phyloP scores from a whole-genome alignment of 2,329 filamentous ascomycete species.

The Fusarium anthophilum region DNA sequence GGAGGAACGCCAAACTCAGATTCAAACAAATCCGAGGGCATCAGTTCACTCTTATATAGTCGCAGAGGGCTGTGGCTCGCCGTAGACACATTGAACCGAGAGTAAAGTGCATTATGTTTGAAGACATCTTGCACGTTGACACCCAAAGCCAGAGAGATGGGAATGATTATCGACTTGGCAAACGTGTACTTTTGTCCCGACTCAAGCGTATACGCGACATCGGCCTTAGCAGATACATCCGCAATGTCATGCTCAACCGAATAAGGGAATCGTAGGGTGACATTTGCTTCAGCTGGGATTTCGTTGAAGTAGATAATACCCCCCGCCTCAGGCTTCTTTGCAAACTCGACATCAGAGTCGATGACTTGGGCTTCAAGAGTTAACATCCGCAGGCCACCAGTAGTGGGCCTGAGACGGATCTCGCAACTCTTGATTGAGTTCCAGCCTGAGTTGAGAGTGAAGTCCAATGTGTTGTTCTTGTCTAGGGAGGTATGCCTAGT shows the following conservation, averaged over 20 bases:
- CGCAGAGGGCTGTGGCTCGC: conserved; percentile 78
- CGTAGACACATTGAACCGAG: conserved; percentile 89
- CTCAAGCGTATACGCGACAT: conserved; percentile 76
- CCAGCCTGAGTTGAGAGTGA: conserved; percentile 78
- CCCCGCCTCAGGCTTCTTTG: conserved; percentile 63
- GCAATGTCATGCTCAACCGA: conserved; percentile 80
- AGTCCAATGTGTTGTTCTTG: conserved; percentile 78
- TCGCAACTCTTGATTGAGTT: conserved; percentile 72
- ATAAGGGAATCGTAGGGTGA: conserved; percentile 79
- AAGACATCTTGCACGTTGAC: conserved; percentile 98
- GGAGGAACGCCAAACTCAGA: conserved; percentile 68
- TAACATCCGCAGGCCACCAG: conserved; percentile 71
- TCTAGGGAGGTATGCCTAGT: conserved; percentile 82
- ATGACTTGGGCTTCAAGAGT: conserved; percentile 67
- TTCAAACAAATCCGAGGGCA: conserved; percentile 74
- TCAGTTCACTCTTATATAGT: conserved; percentile 75
- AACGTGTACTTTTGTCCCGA: conserved; percentile 58
- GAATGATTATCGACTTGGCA: conserved; percentile 66
- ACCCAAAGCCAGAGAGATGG: conserved; percentile 82
- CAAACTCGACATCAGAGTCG: conserved; percentile 52
- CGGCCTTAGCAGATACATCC: conserved; percentile 78
- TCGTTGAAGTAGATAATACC: conserved; percentile 62
- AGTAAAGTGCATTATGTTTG: conserved; percentile 83
- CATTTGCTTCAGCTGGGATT: conserved; percentile 55
- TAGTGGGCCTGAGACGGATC: conserved; percentile 70